Base-by-base conservation (phyloP, 2,329 filamentous ascomycete species). In the Aureobasidium namibiae region DNA sequence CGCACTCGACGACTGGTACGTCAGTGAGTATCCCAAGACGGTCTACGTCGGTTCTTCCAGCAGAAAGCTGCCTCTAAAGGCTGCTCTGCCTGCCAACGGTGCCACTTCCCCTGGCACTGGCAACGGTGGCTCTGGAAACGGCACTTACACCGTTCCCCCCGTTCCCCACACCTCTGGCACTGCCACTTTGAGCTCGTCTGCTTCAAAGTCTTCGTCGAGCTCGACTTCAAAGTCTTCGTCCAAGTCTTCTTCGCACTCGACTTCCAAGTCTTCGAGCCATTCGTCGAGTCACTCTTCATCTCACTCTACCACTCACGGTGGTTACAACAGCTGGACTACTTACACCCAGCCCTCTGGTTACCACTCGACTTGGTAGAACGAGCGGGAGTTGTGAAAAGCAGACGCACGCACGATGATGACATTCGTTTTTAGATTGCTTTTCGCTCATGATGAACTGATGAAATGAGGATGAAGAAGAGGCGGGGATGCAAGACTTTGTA, bases 1-100 rank as follows among this genome's bases (percentile, higher is more conserved):
- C 0, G 78, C 69, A 1, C 71, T 75, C n/a, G 92, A 96, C 78
- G 86, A 96, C 77, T 97, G 92, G 92, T 66, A 90, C 46, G 76
- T 86, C 57, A 77, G 75, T 31, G 66, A 75, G 23, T 77, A 82
- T 65, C 72, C 77, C 56, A 85, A 85, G 77, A 84, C 75, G 60
- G 78, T 84, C 41, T 81, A 80, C 63, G 82, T 86, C 6, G 83
- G 83, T 26, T 78, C 74, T 63, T 82, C 79, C 4, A 84, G 81
- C 60, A 76, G 83, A 65, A 83, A 80, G 60, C 69, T 86, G 63
- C 76, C 75, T 23, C 74, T 86, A 13, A 75, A 62, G 41, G 65
- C 59, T 7, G 31, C 49, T 26, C 42, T 60, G 41, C 49, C 49
- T 41, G 50, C 45, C 10, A 44, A 42, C 16, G 36, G 34, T 34